Evolutionary conservation across 306 rosid genomes (phyloP), one percentile per base, ranked within the genome.

Genomic region (Arachis hypogaea): DNA sequence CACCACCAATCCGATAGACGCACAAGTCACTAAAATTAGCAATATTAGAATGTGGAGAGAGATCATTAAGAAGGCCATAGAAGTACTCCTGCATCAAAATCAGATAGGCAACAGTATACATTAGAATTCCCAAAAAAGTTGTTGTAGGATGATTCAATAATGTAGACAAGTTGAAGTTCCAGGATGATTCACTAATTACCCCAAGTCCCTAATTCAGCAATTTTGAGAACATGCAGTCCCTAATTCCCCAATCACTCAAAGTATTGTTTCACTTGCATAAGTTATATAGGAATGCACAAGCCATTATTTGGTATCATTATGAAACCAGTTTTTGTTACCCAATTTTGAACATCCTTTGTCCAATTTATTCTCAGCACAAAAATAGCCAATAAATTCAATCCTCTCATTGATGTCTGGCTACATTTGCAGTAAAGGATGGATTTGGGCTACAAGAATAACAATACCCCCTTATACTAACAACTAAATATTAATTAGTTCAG

Each of bases 81-180:
- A 94, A 94, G 82, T 89, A 94, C 75, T 94, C 99, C 99, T 94
- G 91, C 68, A 9, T 49, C 71, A 77, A 84, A 71, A 78, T 57
- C 70, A 82, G 49, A 72, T 61, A n/a, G 47, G 47, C 62, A 62
- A 55, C 29, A 42, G 51, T 22, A 11, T 66, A 57, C 49, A 76
- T 75, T 59, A 77, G 42, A 55, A 63, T 49, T 14, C 69, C 11
- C 61, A 61, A 30, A 71, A 42, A 11, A 60, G 63, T 56, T 64
- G 42, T 36, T 71, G 68, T 46, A 65, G 56, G 75, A 38, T 14
- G 14, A 14, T 14, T 14, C 14, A 14, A 14, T 14, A 14, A 14
- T 14, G 14, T 14, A 14, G 14, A 14, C 14, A 14, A 14, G 14
- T 14, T 14, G 14, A 14, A 14, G 14, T 14, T 14, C 14, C 14